Conservation (phyloP, 768 basidiomycete species). For the Phylloporus scabripes region DNA sequence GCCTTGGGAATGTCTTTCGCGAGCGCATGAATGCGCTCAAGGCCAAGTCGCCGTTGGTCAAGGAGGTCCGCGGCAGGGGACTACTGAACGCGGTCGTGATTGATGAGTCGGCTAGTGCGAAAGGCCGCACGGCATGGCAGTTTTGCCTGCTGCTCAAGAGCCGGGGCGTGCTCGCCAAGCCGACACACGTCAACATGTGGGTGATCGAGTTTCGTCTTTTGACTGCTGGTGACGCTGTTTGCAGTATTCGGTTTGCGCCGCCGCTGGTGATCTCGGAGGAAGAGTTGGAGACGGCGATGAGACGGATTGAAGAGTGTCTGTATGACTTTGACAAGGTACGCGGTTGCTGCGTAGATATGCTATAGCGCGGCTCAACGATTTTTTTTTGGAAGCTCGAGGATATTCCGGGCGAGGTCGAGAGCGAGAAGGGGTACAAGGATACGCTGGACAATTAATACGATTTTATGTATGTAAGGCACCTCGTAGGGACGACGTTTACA, state of each 20-base stretch:
- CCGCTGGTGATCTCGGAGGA: constrained; percentile 91
- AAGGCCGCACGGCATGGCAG: constrained; percentile 90
- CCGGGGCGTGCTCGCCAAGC: constrained; percentile 90
- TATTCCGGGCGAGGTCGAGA: constrained; percentile 61
- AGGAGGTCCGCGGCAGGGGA: constrained; percentile 78
- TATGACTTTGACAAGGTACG: constrained; percentile 77
- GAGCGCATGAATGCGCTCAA: constrained; percentile 46
- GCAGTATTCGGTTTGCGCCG: constrained; percentile 92
- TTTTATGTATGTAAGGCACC: constrained; percentile 42
- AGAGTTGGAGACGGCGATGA: constrained; percentile 69
- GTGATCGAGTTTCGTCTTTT: constrained; percentile 25
- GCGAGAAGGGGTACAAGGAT: constrained; percentile 54
- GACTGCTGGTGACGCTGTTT: neutral
- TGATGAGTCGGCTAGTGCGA: constrained; percentile 71
- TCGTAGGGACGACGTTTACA: constrained; percentile 53
- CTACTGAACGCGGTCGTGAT: constrained; percentile 93
- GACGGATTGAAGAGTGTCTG: constrained; percentile 71
- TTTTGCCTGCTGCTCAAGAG: constrained; percentile 89
- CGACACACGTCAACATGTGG: constrained; percentile 91
- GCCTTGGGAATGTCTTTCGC: constrained; percentile 81
- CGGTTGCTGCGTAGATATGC: constrained; percentile 14
- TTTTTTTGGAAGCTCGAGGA: constrained; percentile 38
- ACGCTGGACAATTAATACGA: too few species aligned
- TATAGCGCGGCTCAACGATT: neutral
- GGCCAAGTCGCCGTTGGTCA: constrained; percentile 59